These are phyloP conservation scores for Endogone sp. DNA, from an alignment of 192 early-diverging fungal genomes.

Conservation along the genomic window DNA sequence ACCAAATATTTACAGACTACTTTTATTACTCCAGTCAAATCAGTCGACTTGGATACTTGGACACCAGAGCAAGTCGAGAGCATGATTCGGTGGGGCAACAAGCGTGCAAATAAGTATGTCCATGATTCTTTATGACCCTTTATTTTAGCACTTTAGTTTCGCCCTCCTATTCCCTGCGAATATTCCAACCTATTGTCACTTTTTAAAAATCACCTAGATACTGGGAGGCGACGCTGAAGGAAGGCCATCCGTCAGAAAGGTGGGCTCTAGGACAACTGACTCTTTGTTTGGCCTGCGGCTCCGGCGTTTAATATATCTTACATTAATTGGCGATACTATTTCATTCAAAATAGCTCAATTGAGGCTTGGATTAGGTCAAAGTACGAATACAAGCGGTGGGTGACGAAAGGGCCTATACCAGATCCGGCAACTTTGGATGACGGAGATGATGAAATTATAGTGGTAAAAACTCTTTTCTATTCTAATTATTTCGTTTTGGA, in stretches of 20 bases:
- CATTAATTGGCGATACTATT: no score
- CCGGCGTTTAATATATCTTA: no score
- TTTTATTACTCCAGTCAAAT: constrained; percentile 60
- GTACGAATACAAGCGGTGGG: constrained; percentile 76
- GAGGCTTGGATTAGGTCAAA: constrained; percentile 75
- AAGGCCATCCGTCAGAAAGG: constrained; percentile 36
- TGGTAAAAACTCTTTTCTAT: background rate
- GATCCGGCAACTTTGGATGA: constrained; percentile 61
- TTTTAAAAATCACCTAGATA: constrained; percentile 29
- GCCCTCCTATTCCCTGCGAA: background rate
- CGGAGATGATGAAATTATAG: constrained; percentile 1
- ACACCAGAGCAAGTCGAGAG: constrained; percentile 73
- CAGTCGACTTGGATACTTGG: constrained; percentile 81
- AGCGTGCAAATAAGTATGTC: constrained; percentile 56
- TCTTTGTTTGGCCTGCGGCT: no score
- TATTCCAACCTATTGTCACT: background rate
- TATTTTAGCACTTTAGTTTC: background rate
- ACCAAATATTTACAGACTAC: background rate
- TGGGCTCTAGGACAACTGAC: background rate
- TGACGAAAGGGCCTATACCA: constrained; percentile 66
- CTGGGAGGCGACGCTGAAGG: constrained; percentile 50
- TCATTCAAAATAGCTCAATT: constrained; percentile 45
- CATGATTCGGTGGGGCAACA: constrained; percentile 81
- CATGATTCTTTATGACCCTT: background rate
- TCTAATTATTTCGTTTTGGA: background rate